phyloP scores from a whole-genome alignment of 768 basidiomycete genomes.

The Baorangia bicolor region DNA sequence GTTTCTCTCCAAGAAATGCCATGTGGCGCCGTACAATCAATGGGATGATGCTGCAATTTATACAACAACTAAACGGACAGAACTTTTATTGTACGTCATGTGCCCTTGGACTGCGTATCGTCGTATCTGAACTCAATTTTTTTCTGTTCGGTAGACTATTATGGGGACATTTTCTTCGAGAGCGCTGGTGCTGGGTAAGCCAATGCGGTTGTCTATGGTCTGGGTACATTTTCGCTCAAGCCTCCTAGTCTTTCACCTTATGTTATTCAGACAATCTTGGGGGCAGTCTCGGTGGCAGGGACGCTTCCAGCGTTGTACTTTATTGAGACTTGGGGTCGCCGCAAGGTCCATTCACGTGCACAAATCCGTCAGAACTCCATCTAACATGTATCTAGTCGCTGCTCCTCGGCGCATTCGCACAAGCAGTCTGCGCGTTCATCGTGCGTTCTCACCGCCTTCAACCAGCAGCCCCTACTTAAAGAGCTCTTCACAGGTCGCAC shows the following conservation, averaged over 20 bases:
- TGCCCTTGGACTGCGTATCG: not conserved
- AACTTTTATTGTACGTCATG: slow-evolving; percentile 67
- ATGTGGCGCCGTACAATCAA: slow-evolving; percentile 74
- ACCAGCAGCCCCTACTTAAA: not conserved
- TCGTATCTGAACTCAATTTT: slow-evolving; percentile 11
- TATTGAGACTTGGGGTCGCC: slow-evolving; percentile 75
- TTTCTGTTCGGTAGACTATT: slow-evolving; percentile 55
- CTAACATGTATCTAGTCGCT: slow-evolving; percentile 46
- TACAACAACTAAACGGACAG: slow-evolving; percentile 79
- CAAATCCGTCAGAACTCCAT: not conserved
- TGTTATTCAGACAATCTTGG: slow-evolving; percentile 72
- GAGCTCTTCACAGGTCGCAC: slow-evolving; percentile 48
- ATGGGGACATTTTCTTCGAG: slow-evolving; percentile 79
- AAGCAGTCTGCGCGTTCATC: slow-evolving; percentile 63
- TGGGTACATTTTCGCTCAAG: not conserved
- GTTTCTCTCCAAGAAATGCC: slow-evolving; percentile 66
- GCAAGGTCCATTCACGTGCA: slow-evolving; percentile 42
- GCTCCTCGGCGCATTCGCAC: slow-evolving; percentile 58
- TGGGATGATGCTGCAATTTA: slow-evolving; percentile 82
- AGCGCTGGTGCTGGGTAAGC: slow-evolving; percentile 63
- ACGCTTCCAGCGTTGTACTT: slow-evolving; percentile 67
- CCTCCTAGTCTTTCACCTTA: slow-evolving; percentile 56
- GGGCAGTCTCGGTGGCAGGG: slow-evolving; percentile 70
- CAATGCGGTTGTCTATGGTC: not conserved
- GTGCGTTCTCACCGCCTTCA: slow-evolving; percentile 33